phyloP scores from a whole-genome alignment of 2,329 filamentous ascomycete genomes.

The Monilinia aucupariae region DNA sequence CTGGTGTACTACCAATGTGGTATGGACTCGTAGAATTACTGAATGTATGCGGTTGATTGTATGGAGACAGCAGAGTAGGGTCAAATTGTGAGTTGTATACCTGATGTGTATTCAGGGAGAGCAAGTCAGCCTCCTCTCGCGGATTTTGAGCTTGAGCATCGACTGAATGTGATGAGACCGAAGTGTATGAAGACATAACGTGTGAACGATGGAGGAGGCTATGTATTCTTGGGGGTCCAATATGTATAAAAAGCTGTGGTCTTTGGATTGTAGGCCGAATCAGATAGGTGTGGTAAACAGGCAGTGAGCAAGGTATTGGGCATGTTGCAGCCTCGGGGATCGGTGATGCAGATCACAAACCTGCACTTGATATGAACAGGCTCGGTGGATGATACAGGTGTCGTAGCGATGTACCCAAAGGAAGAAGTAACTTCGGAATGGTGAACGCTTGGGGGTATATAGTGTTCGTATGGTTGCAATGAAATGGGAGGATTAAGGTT shows the following conservation, averaged over 20 bases:
- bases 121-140: slow-evolving; percentile 26
- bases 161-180: slow-evolving; percentile 23
- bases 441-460: not conserved
- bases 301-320: slow-evolving; percentile 25
- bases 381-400: slow-evolving; percentile 18
- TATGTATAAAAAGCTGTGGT: slow-evolving; percentile 22
- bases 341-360: slow-evolving; percentile 7
- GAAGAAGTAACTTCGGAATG: not conserved
- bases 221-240: slow-evolving; percentile 25
- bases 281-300: slow-evolving; percentile 25
- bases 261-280: slow-evolving; percentile 20
- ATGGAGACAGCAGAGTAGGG: slow-evolving; percentile 29
- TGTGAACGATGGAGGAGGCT: slow-evolving; percentile 29
- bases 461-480: not conserved
- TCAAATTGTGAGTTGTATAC: slow-evolving; percentile 24
- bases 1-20: slow-evolving; percentile 27
- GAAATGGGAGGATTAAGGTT: not conserved
- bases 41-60: slow-evolving; percentile 27
- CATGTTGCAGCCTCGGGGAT: slow-evolving; percentile 30
- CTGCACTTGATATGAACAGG: slow-evolving; percentile 5
- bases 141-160: slow-evolving; percentile 26
- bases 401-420: not conserved
- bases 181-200: slow-evolving; percentile 34
- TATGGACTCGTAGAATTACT: slow-evolving; percentile 33
- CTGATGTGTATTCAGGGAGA: slow-evolving; percentile 26